Base-by-base conservation (phyloP, 257 asterid genomes). In the Nemophila menziesii region DNA sequence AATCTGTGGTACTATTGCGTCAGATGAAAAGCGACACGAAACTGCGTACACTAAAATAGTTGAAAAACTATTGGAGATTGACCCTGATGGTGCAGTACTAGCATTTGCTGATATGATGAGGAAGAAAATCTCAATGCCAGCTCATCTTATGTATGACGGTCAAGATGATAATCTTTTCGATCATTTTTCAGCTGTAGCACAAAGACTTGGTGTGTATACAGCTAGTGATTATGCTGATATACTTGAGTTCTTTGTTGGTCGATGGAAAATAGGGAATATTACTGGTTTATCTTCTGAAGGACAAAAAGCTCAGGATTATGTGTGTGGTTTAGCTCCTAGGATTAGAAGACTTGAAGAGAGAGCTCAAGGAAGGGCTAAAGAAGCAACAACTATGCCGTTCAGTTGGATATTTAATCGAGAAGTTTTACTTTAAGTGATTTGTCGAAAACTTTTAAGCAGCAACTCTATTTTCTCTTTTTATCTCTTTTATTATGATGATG, bases 1-100 rank as follows among this genome's bases (percentile, higher is more conserved):
- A 62, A 75, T 82, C 40, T 82, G 94, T 20, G 92, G 94, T 20
- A 70, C 59, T 5, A 82, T 82, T 17, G 94, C 94, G 3, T 34
- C 94, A 2, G 94, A 82, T 26, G 94, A 82, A 68, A 82, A 73
- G 61, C 92, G 94, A 12, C 94, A 82, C 14, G 94, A 78, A 65
- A 78, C 83, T 5, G 94, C 92, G 16, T 82, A 82, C 73, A 82
- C 87, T 49, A 82, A 82, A 64, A 82, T 82, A 39, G 75, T 61
- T 5, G 94, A 82, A 51, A 82, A 78, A 67, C 69, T 82, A 22
- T 82, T 78, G 4, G 94, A 82, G 67, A 64, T 82, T 3, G 94
- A 82, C 61, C 86, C 94, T 2, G 62, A 82, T 51, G 92, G 78
- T 6, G 78, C 94, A 0, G 75, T 82, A 51, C 51, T 75, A 10